Conservation (phyloP, 345 rosid genomes). For the Citrus glauca region DNA sequence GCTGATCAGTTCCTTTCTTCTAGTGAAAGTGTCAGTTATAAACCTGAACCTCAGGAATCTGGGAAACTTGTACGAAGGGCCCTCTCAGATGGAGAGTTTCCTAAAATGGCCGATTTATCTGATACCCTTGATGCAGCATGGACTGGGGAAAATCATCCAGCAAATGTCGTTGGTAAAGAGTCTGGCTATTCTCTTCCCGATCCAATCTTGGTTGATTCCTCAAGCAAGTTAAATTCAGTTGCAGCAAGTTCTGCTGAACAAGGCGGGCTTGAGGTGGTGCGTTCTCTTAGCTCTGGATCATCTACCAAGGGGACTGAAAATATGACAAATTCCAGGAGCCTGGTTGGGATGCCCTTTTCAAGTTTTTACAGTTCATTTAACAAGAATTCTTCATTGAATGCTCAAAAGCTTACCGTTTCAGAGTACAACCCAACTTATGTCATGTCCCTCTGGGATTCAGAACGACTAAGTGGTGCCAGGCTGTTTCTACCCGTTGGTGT, state of each 20-base stretch:
- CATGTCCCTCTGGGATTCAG: slow-evolving; percentile 61
- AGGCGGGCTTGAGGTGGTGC: slow-evolving; percentile 26
- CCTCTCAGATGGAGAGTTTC: slow-evolving; percentile 52
- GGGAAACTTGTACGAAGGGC: slow-evolving; percentile 38
- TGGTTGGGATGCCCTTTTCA: slow-evolving; percentile 36
- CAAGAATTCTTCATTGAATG: slow-evolving; percentile 31
- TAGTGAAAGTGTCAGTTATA: slow-evolving; percentile 29
- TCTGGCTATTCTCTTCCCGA: slow-evolving; percentile 29
- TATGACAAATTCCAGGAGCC: slow-evolving; percentile 18
- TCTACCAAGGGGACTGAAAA: slow-evolving; percentile 23
- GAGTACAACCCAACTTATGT: slow-evolving; percentile 65
- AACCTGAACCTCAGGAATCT: slow-evolving; percentile 35
- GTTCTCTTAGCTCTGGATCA: slow-evolving; percentile 16
- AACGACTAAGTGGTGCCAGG: slow-evolving; percentile 70
- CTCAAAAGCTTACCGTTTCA: slow-evolving; percentile 46
- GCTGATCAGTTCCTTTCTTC: slow-evolving; percentile 29
- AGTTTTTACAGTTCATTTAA: slow-evolving; percentile 44
- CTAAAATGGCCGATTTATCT: slow-evolving; percentile 40
- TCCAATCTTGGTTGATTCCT: slow-evolving; percentile 19
- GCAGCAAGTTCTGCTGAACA: slow-evolving; percentile 22
- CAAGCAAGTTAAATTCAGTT: slow-evolving; percentile 20
- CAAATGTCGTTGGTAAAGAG: slow-evolving; percentile 28
- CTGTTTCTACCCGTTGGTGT: slow-evolving; percentile 66
- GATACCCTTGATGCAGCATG: slow-evolving; percentile 80
- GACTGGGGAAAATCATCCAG: slow-evolving; percentile 53